Conservation (phyloP, 257 asterid genomes). For the Solanum chilense region DNA sequence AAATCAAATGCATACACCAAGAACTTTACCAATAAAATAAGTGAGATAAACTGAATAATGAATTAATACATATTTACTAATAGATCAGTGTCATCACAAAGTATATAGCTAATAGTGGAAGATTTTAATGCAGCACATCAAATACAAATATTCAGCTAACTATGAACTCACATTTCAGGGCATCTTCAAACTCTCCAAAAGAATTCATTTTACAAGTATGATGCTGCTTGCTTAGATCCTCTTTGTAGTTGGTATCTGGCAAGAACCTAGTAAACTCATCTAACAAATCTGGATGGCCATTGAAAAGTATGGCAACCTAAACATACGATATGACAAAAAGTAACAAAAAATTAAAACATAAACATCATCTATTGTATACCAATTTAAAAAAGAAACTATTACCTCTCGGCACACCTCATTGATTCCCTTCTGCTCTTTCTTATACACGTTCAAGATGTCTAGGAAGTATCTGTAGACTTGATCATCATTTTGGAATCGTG, state of each 20-base stretch:
- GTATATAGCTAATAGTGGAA: neutral
- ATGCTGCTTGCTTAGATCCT: constrained; percentile 51
- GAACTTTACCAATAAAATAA: neutral
- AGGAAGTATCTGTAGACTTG: constrained; percentile 88
- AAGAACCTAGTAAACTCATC: constrained; percentile 83
- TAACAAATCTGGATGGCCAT: constrained; percentile 79
- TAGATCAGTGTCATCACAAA: neutral
- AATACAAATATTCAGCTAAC: neutral
- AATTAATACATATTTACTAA: neutral
- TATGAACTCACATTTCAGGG: constrained; percentile 61
- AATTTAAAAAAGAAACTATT: neutral
- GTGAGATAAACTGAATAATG: neutral
- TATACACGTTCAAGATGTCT: constrained; percentile 76
- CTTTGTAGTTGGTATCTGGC: constrained; percentile 62
- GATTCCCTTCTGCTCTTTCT: constrained; percentile 83
- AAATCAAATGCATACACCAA: neutral
- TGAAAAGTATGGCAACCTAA: constrained; percentile 78
- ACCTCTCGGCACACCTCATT: constrained; percentile 88
- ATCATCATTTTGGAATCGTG: constrained; percentile 74
- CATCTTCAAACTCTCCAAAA: constrained; percentile 54
- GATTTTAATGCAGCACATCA: neutral
- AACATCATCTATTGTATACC: neutral
- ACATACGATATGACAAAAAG: neutral
- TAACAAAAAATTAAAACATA: neutral
- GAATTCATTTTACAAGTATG: constrained; percentile 57